Conservation (phyloP, 306 rosid species). For the Vicia faba region DNA sequence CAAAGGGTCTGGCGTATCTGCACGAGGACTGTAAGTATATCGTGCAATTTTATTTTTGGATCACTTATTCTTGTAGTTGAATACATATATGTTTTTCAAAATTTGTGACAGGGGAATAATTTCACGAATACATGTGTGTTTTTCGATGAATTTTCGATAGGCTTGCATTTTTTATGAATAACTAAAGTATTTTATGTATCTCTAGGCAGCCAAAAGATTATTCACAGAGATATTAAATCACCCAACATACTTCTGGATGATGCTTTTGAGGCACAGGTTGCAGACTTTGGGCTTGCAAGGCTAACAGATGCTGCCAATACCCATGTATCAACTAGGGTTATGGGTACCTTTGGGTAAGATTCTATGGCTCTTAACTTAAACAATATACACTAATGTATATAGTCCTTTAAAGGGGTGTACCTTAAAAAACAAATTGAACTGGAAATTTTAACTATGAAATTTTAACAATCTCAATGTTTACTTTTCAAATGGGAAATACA, state of each 20-base stretch:
- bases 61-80: too few species aligned
- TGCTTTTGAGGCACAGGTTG: slow-evolving; percentile 85
- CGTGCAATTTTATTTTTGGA: slow-evolving; percentile 13
- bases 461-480: too few species aligned
- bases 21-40: slow-evolving; percentile 89
- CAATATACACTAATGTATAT: slow-evolving; percentile 18
- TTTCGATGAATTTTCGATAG: background rate
- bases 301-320: slow-evolving; percentile 62
- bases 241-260: slow-evolving; percentile 90
- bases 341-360: slow-evolving; percentile 97
- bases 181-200: slow-evolving; percentile 45
- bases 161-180: slow-evolving; percentile 37
- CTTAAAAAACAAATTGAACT: background rate
- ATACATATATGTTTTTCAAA: background rate
- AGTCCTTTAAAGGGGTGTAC: background rate
- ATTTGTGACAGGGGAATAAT: too few species aligned
- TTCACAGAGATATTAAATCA: slow-evolving; percentile 96
- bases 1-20: slow-evolving; percentile 87
- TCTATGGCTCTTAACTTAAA: slow-evolving; percentile 26
- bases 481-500: slow-evolving; percentile 11
- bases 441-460: background rate
- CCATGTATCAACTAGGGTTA: slow-evolving; percentile 92
- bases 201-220: slow-evolving; percentile 90
- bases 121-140: too few species aligned
- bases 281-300: slow-evolving; percentile 97